A percentile compares a stretch with the other conserved stretches of the same genome.
Conservation (phyloP, 2,329 filamentous ascomycete species). For the Ophioceras dolichostomum region DNA sequence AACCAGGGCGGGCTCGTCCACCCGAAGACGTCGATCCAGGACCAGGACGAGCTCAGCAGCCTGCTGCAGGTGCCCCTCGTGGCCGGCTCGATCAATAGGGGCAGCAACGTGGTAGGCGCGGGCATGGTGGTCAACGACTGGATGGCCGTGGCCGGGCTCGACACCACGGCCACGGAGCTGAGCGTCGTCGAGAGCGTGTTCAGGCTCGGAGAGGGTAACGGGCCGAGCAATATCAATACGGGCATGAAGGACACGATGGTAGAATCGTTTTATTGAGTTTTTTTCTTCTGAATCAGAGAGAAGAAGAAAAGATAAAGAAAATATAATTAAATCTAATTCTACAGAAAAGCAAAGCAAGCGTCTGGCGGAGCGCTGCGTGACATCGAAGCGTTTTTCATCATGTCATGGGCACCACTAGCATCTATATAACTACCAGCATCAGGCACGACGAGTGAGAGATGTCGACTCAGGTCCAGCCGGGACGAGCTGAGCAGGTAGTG, state of each 20-base stretch:
- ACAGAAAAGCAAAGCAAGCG: too few species aligned
- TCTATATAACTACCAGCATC: too few species aligned
- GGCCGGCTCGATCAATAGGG: slow-evolving; percentile 86
- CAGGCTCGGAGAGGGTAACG: slow-evolving; percentile 77
- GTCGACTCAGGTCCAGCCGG: too few species aligned
- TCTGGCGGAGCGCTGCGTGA: too few species aligned
- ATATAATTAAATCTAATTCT: too few species aligned
- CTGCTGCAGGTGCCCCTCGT: slow-evolving; percentile 93
- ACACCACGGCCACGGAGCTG: slow-evolving; percentile 94
- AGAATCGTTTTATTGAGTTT: slow-evolving; percentile 84
- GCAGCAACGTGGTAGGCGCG: slow-evolving; percentile 87
- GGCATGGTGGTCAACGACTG: slow-evolving; percentile 97
- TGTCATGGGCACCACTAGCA: too few species aligned
- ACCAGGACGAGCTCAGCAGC: slow-evolving; percentile 92
- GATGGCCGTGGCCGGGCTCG: slow-evolving; percentile 86
- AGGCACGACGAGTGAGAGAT: too few species aligned
- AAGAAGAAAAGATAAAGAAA: neutral
- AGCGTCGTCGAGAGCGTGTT: slow-evolving; percentile 96
- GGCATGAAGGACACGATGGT: slow-evolving; percentile 96
- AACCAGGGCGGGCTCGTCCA: slow-evolving; percentile 97
- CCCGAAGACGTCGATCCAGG: slow-evolving; percentile 91
- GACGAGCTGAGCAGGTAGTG: too few species aligned
- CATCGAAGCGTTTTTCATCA: too few species aligned
- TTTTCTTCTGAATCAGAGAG: neutral
- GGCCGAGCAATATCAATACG: slow-evolving; percentile 65